These are phyloP conservation scores for Blastobotrys raffinosifermentans DNA, from an alignment of 1,139 yeast species.

Conservation along the genomic window DNA sequence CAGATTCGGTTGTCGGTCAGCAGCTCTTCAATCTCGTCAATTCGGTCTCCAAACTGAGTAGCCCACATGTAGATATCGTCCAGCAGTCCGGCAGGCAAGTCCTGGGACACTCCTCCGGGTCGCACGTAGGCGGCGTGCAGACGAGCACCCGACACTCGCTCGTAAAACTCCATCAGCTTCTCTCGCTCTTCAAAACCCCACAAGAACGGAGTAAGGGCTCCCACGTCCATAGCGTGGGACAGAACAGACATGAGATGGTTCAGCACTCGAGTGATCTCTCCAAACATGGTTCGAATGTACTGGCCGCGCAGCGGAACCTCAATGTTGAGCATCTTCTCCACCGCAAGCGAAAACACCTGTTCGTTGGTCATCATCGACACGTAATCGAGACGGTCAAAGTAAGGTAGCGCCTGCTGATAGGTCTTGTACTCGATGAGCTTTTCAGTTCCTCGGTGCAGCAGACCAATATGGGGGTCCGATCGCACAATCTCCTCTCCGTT, in stretches of 20 bases:
- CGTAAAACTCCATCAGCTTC: constrained; percentile 89
- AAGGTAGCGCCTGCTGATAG: constrained; percentile 80
- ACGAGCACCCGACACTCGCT: constrained; percentile 87
- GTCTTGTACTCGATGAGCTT: constrained; percentile 81
- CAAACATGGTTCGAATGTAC: constrained; percentile 80
- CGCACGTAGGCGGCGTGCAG: constrained; percentile 82
- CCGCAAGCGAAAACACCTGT: constrained; percentile 78
- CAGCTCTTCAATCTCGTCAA: constrained; percentile 86
- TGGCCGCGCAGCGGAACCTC: constrained; percentile 82
- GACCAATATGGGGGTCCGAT: constrained; percentile 84
- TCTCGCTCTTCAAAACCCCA: constrained; percentile 96
- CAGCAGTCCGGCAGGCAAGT: constrained; percentile 75
- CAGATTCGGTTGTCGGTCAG: constrained; percentile 88
- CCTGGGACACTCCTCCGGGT: constrained; percentile 92
- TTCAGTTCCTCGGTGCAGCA: constrained; percentile 85
- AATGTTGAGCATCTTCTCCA: constrained; percentile 76
- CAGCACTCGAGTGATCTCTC: constrained; percentile 77
- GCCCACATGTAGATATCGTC: constrained; percentile 97
- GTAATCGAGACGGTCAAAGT: constrained; percentile 83
- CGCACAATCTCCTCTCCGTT: constrained; percentile 87
- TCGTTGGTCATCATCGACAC: constrained; percentile 93
- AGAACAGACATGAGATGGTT: constrained; percentile 85
- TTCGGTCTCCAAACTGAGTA: constrained; percentile 88
- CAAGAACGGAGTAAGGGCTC: constrained; percentile 87
- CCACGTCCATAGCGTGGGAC: constrained; percentile 92